These are phyloP conservation scores for Pleurotus tuber-regium DNA, from an alignment of 768 basidiomycete genomes.

Conservation along the genomic window DNA sequence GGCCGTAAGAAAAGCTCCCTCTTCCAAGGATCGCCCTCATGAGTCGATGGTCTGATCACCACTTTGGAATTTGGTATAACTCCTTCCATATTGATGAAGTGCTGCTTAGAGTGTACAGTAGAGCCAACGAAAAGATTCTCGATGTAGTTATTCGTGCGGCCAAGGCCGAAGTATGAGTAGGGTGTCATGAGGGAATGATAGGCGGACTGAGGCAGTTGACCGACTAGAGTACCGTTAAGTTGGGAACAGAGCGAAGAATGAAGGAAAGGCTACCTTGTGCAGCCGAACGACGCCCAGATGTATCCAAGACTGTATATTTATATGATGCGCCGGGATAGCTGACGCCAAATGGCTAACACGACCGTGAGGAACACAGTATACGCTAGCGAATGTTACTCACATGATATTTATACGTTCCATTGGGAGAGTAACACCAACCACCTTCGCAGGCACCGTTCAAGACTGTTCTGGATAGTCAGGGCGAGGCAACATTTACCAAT, in stretches of 20 bases:
- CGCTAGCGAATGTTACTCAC: constrained; percentile 41
- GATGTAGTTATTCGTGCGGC: constrained; percentile 98
- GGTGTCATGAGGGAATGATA: constrained; percentile 91
- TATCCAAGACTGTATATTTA: constrained; percentile 96
- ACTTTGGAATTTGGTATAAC: constrained; percentile 97
- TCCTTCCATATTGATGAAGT: constrained; percentile 93
- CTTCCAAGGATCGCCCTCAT: constrained; percentile 68
- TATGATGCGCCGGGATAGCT: constrained; percentile 94
- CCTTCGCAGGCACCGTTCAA: constrained; percentile 91
- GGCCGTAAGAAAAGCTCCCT: constrained; percentile 88
- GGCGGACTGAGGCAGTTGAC: constrained; percentile 89
- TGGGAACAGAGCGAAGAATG: constrained; percentile 3
- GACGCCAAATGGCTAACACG: constrained; percentile 80
- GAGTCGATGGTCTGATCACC: constrained; percentile 80
- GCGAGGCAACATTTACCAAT: too few species aligned
- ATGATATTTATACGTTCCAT: constrained; percentile 65
- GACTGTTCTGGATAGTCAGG: too few species aligned
- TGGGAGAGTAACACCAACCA: constrained; percentile 66
- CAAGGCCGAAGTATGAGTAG: constrained; percentile 94
- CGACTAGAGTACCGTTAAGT: constrained; percentile 46
- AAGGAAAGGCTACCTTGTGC: constrained; percentile 65
- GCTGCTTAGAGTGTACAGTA: constrained; percentile 66
- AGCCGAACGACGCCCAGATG: constrained; percentile 81
- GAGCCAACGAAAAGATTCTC: constrained; percentile 98
- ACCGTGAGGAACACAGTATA: constrained; percentile 9